Base-by-base conservation (phyloP, 2,329 filamentous ascomycete genomes). In the Fusarium gaditjirri region DNA sequence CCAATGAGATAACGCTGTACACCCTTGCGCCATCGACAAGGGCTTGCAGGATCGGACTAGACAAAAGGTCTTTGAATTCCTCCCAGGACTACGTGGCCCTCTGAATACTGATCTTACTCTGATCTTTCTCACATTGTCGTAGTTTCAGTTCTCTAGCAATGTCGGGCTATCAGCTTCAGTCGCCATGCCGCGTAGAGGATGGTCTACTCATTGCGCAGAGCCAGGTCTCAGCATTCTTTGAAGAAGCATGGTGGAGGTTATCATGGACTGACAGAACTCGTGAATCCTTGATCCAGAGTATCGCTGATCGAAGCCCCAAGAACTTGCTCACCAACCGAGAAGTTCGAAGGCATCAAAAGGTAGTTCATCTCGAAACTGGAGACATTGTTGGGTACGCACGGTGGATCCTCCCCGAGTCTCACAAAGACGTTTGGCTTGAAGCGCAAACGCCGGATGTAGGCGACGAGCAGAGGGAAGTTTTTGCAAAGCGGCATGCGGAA, bases 371-470 rank as follows among this genome's bases (percentile, higher is more conserved):
- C 2, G 65, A 55, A 6, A 75, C 75, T 1, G 72, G 72, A 21
- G 66, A 73, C 6, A 69, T 77, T 4, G 75, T 76, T 5, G 76
- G 76, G 1, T 78, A 78, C 5, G 71, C 71, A 2, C 54, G 71
- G 4, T 73, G 71, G 71, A 61, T 73, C 2, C 25, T 73, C 21
- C 71, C 71, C 5, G 55, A 60, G 19, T 68, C 71, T 8, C 59
- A 54, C 3, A 58, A 62, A 13, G 13, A 38, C 2, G 43, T 21
- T 13, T 73, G 71, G 71, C 50, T 73, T 17, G n/a, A 49, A 29
- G 66, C 70, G 1, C 70, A 73, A 25, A 71, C 70, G 0, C 71
- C 70, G 19, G 62, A 73, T 25, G 70, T 73, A 9, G 55, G 31
- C 36, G 49, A 61, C 2, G 55, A 64, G 7, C 31, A 57, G 12